A percentile compares a stretch with the other conserved stretches of the same genome.
Evolutionary conservation across 495 filamentous ascomycete genomes (phyloP).

Genomic region (Bombardia bombarda): DNA sequence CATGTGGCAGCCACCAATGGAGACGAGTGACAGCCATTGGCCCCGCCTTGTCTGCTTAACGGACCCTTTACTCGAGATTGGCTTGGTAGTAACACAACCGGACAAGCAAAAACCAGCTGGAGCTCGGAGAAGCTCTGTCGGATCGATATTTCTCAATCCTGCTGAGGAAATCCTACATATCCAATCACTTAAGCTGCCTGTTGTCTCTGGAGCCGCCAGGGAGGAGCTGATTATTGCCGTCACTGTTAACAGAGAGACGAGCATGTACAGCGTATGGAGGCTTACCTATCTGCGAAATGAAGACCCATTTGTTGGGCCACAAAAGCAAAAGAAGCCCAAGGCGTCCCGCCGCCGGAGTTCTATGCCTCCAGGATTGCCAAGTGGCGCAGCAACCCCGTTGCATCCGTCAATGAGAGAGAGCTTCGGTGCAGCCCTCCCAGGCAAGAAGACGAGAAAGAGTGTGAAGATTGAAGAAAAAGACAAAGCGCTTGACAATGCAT

Average conservation of each 20-base stretch:
- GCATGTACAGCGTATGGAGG: constrained; percentile 72
- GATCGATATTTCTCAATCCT: constrained; percentile 45
- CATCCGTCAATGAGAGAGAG: constrained; percentile 43
- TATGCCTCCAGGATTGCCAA: constrained; percentile 64
- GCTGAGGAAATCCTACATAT: constrained; percentile 78
- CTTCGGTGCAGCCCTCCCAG: constrained; percentile 38
- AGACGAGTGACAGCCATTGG: constrained; percentile 48
- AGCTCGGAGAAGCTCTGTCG: constrained; percentile 6
- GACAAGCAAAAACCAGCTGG: constrained; percentile 20
- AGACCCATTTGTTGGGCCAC: constrained; percentile 42
- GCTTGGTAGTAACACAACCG: constrained; percentile 59
- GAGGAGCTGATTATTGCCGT: constrained; percentile 63
- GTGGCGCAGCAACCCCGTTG: constrained; percentile 74
- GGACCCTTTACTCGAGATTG: constrained; percentile 81
- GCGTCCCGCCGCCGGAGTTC: constrained; percentile 73
- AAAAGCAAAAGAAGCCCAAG: constrained; percentile 39
- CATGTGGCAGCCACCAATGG: constrained; percentile 39
- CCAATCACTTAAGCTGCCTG: constrained; percentile 21
- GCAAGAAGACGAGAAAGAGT: constrained; percentile 36
- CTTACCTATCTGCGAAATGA: constrained; percentile 58
- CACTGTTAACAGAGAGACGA: constrained; percentile 66
- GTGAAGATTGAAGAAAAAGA: constrained; percentile 28
- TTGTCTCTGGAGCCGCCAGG: constrained; percentile 6
- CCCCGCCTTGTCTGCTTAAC: constrained; percentile 79
- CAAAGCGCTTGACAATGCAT: constrained; percentile 48